These are phyloP conservation scores for Penicillium canariense DNA, from an alignment of 495 filamentous ascomycete genomes.

Conservation along the genomic window DNA sequence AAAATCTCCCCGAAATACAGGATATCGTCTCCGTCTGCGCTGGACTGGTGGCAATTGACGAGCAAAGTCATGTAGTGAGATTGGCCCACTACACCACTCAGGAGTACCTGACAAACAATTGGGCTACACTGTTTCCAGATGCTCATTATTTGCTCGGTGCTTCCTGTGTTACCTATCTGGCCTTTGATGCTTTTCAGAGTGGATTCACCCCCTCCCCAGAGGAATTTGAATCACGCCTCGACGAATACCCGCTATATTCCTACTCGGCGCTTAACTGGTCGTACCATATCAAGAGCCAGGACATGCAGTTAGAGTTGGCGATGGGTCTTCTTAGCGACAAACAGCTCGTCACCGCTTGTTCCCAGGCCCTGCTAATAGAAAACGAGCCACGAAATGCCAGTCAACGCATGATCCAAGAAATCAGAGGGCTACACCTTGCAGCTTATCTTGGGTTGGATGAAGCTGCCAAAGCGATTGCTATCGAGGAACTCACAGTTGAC, in stretches of 20 bases:
- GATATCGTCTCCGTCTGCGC: constrained; percentile 47
- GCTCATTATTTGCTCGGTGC: constrained; percentile 7
- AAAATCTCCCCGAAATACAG: constrained; percentile 37
- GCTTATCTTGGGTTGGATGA: too few relatives aligned
- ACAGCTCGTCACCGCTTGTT: too few relatives aligned
- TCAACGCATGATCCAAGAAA: too few relatives aligned
- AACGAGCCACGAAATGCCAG: too few relatives aligned
- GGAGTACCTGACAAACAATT: constrained; percentile 42
- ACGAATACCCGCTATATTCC: neutral
- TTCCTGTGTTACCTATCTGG: constrained; percentile 23
- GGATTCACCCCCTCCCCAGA: neutral
- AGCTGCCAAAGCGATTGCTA: too few relatives aligned
- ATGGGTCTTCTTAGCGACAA: too few relatives aligned
- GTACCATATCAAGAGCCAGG: too few relatives aligned
- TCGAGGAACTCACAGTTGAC: too few relatives aligned
- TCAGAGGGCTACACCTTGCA: too few relatives aligned
- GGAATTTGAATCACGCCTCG: neutral
- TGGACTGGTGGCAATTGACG: constrained; percentile 52
- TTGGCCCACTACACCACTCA: constrained; percentile 56
- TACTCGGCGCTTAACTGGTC: too few relatives aligned
- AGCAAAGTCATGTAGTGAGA: constrained; percentile 19
- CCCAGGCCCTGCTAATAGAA: too few relatives aligned
- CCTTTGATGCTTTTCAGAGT: constrained; percentile 6
- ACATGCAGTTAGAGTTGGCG: too few relatives aligned
- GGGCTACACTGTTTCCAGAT: constrained; percentile 14